Conservation (phyloP, 2,329 filamentous ascomycete species). For the Colletotrichum sp. region DNA sequence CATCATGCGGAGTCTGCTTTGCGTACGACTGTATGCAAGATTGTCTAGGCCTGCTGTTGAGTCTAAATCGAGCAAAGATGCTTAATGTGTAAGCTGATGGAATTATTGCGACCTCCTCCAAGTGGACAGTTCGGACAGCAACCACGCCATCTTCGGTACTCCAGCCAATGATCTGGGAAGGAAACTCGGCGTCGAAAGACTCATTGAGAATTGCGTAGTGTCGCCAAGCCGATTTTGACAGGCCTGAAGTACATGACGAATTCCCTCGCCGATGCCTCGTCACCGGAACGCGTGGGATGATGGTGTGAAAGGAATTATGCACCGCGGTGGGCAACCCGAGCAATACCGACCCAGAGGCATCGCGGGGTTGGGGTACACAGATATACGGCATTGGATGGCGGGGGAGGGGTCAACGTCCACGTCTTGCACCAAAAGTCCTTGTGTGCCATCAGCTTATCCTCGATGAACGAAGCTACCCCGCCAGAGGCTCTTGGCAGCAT, state of each 20-base stretch:
- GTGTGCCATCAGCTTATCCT: slow-evolving; percentile 3
- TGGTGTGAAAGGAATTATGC: not conserved
- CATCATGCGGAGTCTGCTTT: not conserved
- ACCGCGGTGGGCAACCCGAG: not conserved
- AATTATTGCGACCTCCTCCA: not conserved
- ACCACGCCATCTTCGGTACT: not conserved
- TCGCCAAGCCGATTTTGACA: not conserved
- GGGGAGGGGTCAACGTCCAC: not conserved
- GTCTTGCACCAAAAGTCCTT: not conserved
- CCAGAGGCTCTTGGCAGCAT: not conserved
- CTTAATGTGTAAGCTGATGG: not conserved
- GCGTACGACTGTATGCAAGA: not conserved
- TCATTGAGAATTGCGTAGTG: not conserved
- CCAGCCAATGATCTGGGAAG: not conserved
- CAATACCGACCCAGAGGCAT: not conserved
- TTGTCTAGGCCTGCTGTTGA: not conserved
- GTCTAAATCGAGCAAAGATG: not conserved
- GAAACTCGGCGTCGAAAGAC: not conserved
- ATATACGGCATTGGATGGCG: not conserved
- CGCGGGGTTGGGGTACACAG: not conserved
- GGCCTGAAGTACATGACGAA: not conserved
- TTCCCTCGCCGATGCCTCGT: not conserved
- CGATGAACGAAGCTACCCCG: not conserved
- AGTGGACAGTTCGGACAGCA: not conserved
- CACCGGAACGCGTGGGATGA: not conserved